Evolutionary conservation across 1,139 yeast species (phyloP), one percentile per base, ranked within the genome.

Genomic region (Geotrichum candidum): DNA sequence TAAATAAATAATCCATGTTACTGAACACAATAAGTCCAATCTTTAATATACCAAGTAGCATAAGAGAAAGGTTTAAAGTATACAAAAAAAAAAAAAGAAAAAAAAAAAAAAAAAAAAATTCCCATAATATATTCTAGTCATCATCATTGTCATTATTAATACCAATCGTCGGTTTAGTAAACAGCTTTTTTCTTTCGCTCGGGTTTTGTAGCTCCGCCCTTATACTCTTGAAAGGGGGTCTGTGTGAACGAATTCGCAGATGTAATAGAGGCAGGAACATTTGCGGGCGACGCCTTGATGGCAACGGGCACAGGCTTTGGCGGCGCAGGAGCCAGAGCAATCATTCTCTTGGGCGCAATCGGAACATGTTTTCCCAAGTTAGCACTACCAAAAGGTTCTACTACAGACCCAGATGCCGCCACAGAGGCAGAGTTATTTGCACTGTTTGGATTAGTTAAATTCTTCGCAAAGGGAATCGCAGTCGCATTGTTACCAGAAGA

Each of bases 291-390:
- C 10, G 58, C 52, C 33, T 56, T 46, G 13, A 50, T n/a, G 23
- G 56, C 56, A 33, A 59, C 60, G 9, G 67, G 56, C 25, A 62
- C 23, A 18, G 54, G 57, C 45, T 48, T 50, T 18, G 45, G 48
- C 25, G 56, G 60, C 3, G 54, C 57, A 0, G 70, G 71, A 2
- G 70, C 72, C 51, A 67, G 53, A 3, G 68, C 64, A 6, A 69
- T 65, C 52, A 67, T 66, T 31, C 69, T 67, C 58, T 69, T 70
- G 4, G 72, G 72, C 2, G 73, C 73, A 45, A 70, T 69, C 1
- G 70, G 70, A 3, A 69, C 68, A 27, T 64, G 68, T 56, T 66
- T 62, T 45, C 22, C 51, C 6, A 58, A 2, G n/a, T 41, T 41
- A n/a, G n/a, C 22, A 22, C 41, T 25, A 15, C 53, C 27, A 22